Conservation (phyloP, 495 filamentous ascomycete species). For the Parathielavia hyrcaniae region DNA sequence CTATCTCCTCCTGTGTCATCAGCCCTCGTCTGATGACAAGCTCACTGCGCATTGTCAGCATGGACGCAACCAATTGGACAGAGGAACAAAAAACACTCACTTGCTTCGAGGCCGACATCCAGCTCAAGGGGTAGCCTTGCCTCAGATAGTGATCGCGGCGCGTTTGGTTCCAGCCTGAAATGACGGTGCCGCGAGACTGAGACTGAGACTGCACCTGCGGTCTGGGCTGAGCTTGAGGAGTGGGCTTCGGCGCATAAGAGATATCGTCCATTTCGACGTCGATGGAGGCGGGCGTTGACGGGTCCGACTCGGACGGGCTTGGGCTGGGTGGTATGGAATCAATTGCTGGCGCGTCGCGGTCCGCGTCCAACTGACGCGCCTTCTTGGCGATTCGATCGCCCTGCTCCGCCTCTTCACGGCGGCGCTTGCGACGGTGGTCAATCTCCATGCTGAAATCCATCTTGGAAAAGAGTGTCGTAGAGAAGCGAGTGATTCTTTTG, state of each 20-base stretch:
- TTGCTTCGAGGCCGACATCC: constrained; percentile 1
- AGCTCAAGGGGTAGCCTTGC: constrained; percentile 7
- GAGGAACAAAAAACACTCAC: background rate
- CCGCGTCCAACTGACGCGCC: constrained; percentile 1
- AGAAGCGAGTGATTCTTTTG: background rate
- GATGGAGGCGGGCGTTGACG: background rate
- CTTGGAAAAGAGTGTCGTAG: background rate
- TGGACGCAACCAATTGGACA: background rate
- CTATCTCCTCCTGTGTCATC: background rate
- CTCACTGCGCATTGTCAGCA: background rate
- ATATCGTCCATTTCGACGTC: constrained; percentile 4
- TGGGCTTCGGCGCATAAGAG: background rate
- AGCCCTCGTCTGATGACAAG: no score
- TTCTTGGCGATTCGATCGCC: constrained; percentile 5
- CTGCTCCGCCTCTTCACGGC: background rate
- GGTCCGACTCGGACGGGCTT: constrained; percentile 2
- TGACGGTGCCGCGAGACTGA: background rate
- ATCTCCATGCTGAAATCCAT: constrained; percentile 12
- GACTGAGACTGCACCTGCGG: background rate
- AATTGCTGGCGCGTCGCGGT: background rate
- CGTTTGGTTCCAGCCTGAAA: background rate
- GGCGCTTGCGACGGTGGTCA: constrained; percentile 3
- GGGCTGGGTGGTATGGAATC: background rate
- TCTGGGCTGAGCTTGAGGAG: background rate
- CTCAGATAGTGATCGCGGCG: background rate